Evolutionary conservation across 805 yeast genomes (phyloP).

Genomic region (Metschnikowia chrysomelidarum): DNA sequence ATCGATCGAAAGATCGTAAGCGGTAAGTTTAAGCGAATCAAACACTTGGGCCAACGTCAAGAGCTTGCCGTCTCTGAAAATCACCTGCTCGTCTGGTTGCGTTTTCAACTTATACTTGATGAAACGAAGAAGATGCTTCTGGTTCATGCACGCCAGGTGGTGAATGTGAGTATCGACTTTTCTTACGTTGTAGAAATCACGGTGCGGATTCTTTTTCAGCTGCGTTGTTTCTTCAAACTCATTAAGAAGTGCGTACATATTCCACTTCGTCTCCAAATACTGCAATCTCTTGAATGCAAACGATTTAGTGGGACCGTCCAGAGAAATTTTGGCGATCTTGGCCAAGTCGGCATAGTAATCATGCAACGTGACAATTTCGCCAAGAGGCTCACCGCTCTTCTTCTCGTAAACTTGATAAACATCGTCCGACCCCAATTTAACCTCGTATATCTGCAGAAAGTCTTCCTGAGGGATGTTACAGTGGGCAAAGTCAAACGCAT

Average conservation of each 20-base stretch:
- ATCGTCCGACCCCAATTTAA: constrained; percentile 56
- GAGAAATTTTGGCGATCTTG: constrained; percentile 65
- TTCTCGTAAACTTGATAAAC: constrained; percentile 61
- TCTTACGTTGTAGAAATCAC: constrained; percentile 95
- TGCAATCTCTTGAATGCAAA: constrained; percentile 93
- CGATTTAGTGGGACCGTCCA: constrained; percentile 95
- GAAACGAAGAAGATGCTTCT: constrained; percentile 90
- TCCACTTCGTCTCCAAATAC: constrained; percentile 96
- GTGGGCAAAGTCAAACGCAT: constrained; percentile 60
- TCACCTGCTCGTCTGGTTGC: constrained; percentile 82
- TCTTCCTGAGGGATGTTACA: constrained; percentile 51
- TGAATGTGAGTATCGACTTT: constrained; percentile 98
- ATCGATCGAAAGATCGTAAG: constrained; percentile 93
- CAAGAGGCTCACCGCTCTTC: constrained; percentile 35
- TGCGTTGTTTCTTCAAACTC: constrained; percentile 92
- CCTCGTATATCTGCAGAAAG: constrained; percentile 38
- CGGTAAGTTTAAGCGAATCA: constrained; percentile 84
- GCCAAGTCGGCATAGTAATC: constrained; percentile 87
- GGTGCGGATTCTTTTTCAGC: constrained; percentile 89
- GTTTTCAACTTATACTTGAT: constrained; percentile 93
- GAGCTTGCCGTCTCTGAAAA: constrained; percentile 87
- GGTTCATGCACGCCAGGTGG: constrained; percentile 99
- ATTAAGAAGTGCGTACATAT: constrained; percentile 79
- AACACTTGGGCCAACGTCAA: constrained; percentile 88
- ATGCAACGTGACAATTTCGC: constrained; percentile 73